Evolutionary conservation across 768 basidiomycete genomes (phyloP), one percentile per base, ranked within the genome.

Genomic region (Nidularia sp.): DNA sequence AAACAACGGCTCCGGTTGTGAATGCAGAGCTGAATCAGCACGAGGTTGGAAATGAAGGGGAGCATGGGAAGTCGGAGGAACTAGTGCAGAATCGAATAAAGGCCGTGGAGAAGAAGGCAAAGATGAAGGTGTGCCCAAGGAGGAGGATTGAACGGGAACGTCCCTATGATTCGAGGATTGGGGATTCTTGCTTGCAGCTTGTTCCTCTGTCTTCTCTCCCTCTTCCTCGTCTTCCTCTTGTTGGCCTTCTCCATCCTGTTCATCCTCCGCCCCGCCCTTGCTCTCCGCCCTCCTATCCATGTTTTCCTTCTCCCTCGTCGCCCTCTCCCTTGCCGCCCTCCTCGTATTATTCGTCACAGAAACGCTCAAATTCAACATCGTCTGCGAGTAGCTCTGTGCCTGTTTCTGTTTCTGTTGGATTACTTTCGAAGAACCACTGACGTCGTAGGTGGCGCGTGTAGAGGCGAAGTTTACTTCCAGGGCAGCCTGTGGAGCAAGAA

Each of bases 381-480:
- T 36, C 43, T 56, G 65, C 2, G 64, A 52, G 43, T 61, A 65
- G 25, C 25, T 41, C 15, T 18, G 39, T 41, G 10, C 15, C 36
- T 15, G 9, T 39, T 39, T 41, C 4, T 18, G 10, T 41, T 10
- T 48, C 13, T n/a, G 29, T 34, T 32, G 13, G 22, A 8, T 35
- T 31, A 34, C n/a, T 52, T 56, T 29, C 52, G 53, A 45, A 69
- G 66, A 0, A 60, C 61, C 12, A 53, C 15, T 43, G 22, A 93
- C 71, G 34, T 84, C 78, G 58, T 78, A 97, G 0, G 88, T 90
- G 0, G 89, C 85, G n/a, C 91, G 74, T 0, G 83, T 73, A 0
- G 85, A 76, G 1, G 84, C 78, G 63, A 90, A 96, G 13, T 77
- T 60, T 5, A 72, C 67, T 61, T 94, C 90, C 9, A 96, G 73